Evolutionary conservation across 371 early-diverging fungal species (phyloP), one percentile per base, ranked within the genome.

Genomic region (Gilbertella persicaria): DNA sequence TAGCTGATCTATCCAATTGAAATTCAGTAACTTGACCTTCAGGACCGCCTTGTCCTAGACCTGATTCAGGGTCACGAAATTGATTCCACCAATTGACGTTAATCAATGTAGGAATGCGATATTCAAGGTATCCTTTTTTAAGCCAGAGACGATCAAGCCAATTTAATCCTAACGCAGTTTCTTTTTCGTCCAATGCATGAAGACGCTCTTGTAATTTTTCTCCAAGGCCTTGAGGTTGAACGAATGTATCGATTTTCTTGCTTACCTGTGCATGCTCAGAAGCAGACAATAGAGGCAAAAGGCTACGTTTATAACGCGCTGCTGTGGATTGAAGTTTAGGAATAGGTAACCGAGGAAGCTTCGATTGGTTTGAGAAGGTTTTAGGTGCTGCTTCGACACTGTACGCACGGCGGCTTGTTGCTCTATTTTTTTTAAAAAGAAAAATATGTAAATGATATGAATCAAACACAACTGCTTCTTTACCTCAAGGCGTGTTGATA

Each of bases 101-200:
- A 71, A 94, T 83, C 58, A 92, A 69, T 5, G 86, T 79, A 3
- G 92, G 86, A 8, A 85, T 89, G 23, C 95, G 80, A 80, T 90
- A 95, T 41, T 88, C 86, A n/a, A 93, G 83, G 64, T 97, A 97
- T 13, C 90, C 98, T 54, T 91, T 88, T 50, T 82, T 71, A 8
- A 97, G 82, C 94, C 93, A 94, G 21, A 90, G 83, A 8, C 76
- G 74, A 60, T 95, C 96, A 19, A 97, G 70, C 98, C 98, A 97
- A 35, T 86, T 89, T 4, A 69, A 37, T 0, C 70, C 67, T 4
- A 60, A 40, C 16, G 54, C 49, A 1, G 80, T 64, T 50, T 84
- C 85, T 30, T 66, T 66, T 41, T 69, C 72, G 45, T 85, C 84
- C 29, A 78, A 58, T 19, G 79, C 81, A 44, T 83, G 74, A 13